Conservation (phyloP, 2,329 filamentous ascomycete species). For the Fusarium falciforme region DNA sequence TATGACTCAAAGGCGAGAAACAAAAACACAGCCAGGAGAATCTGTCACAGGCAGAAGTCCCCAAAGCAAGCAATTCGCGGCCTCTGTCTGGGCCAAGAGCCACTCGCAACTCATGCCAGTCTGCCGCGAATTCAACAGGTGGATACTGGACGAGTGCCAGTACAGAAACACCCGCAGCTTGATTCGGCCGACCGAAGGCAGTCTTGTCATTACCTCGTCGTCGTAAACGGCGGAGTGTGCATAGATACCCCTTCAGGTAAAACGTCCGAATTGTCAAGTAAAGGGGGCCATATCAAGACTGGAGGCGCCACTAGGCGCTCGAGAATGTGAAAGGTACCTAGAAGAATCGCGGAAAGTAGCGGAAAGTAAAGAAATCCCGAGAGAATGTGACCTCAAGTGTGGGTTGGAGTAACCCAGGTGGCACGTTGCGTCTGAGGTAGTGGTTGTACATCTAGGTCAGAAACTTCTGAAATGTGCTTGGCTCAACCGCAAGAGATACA, state of each 20-base stretch:
- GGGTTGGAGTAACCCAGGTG: slow-evolving; percentile 1
- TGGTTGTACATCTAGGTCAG: slow-evolving; percentile 1
- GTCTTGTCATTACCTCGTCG: slow-evolving; percentile 2
- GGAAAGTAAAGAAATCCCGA: not conserved
- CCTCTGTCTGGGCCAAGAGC: slow-evolving; percentile 20
- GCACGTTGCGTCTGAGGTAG: not conserved
- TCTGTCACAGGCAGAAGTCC: slow-evolving; percentile 40
- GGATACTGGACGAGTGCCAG: slow-evolving; percentile 31
- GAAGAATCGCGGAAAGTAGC: not conserved
- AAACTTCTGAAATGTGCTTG: slow-evolving; percentile 5
- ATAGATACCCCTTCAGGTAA: slow-evolving; percentile 20
- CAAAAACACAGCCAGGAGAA: slow-evolving; percentile 22
- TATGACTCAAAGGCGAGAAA: slow-evolving; percentile 32
- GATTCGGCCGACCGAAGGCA: slow-evolving; percentile 6
- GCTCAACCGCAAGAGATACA: slow-evolving; percentile 8
- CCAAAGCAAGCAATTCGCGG: slow-evolving; percentile 20
- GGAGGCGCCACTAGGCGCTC: not conserved
- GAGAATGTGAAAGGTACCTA: slow-evolving; percentile 14
- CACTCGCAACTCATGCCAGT: slow-evolving; percentile 25
- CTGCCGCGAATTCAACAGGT: slow-evolving; percentile 29
- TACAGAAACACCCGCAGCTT: slow-evolving; percentile 11
- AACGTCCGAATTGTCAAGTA: slow-evolving; percentile 6
- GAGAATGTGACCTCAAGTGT: not conserved
- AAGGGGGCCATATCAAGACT: slow-evolving; percentile 6
- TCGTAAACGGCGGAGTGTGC: slow-evolving; percentile 18